Conservation (phyloP, 2,329 filamentous ascomycete genomes). For the Cladophialophora yegresii region DNA sequence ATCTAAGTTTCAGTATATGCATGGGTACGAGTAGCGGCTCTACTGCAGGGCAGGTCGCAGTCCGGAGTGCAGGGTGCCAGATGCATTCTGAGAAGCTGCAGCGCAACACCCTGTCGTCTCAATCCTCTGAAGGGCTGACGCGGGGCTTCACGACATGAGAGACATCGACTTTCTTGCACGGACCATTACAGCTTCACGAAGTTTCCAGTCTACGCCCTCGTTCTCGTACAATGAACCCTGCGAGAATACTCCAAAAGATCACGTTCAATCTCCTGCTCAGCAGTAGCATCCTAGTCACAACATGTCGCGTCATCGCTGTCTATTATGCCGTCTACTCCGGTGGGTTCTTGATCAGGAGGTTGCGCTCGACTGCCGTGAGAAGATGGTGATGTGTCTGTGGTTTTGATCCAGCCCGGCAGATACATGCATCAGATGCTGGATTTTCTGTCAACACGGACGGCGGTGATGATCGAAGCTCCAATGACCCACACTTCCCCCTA, state of each 20-base stretch:
- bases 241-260: no score
- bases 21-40: background rate
- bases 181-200: background rate
- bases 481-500: background rate
- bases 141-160: background rate
- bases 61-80: background rate
- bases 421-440: background rate
- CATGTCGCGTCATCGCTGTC: background rate
- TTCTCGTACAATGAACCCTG: background rate
- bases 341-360: background rate
- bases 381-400: no score
- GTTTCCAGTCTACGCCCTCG: background rate
- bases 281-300: background rate
- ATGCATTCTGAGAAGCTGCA: background rate
- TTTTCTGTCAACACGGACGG: background rate
- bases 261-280: background rate
- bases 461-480: background rate
- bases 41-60: background rate
- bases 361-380: no score
- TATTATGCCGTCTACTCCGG: background rate
- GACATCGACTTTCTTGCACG: background rate
- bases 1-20: background rate
- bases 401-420: background rate
- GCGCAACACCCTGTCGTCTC: background rate
- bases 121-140: background rate